Evolutionary conservation across 768 basidiomycete species (phyloP), one percentile per base, ranked within the genome.

Genomic region (Fibroporia radiculosa): DNA sequence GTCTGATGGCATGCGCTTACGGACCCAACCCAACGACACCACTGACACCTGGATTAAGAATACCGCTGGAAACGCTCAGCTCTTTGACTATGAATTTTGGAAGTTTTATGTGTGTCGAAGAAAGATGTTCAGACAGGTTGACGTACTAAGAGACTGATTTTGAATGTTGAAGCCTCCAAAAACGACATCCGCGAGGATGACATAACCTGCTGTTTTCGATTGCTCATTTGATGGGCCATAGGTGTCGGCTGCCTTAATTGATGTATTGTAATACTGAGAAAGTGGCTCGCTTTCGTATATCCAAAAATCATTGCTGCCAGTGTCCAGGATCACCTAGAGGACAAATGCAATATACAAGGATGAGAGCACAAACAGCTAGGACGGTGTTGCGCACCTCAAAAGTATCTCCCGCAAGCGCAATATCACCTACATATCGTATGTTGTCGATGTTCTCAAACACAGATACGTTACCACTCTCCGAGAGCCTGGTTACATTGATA

Each of bases 271-370:
- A 11, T 16, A 36, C 11, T 20, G 11, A 11, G 32, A 22, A 10
- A 27, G 33, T 4, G 24, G 26, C 16, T 20, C 20, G 3, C 13
- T 26, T 5, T 23, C 28, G n/a, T 11, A n/a, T 12, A 45, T 14
- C 44, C 44, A 45, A 10, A 45, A 20, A 27, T 45, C 44, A 25
- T 20, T n/a, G 25, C 44, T 45, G 13, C 44, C 44, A 18, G 44
- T 45, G 18, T 45, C 44, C 14, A 45, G 34, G 5, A 36, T 35
- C 3, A 45, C 44, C 44, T 45, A 20, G 5, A 29, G 27, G 16
- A 19, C n/a, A 10, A 23, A 18, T 6, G 3, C 13, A 5, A 4
- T 31, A 4, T 18, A 14, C 27, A 32, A 6, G 41, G 4, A 3
- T 10, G 28, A 8, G 24, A 14, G 18, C 5, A 31, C 18, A 23